phyloP scores from a whole-genome alignment of 768 basidiomycete species.

The Lentinula edodes region DNA sequence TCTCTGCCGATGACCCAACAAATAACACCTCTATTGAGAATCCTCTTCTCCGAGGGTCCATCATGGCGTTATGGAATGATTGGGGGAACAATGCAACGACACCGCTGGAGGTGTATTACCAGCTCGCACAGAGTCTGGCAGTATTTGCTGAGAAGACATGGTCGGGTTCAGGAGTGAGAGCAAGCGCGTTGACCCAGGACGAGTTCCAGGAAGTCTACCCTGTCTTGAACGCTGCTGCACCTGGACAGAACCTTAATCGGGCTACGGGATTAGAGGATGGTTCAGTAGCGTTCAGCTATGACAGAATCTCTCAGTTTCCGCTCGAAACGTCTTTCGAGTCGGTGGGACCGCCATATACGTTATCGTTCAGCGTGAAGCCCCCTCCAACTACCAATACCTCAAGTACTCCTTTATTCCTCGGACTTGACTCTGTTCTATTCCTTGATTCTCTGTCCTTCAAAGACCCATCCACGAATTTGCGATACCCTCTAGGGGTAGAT shows the following conservation, averaged over 20 bases:
- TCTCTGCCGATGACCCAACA: slow-evolving; percentile 18
- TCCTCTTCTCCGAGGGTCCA: slow-evolving; percentile 24
- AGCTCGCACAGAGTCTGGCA: slow-evolving; percentile 33
- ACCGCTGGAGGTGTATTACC: slow-evolving; percentile 36
- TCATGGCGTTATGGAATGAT: slow-evolving; percentile 37
- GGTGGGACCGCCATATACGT: slow-evolving; percentile 38
- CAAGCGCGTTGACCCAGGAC: slow-evolving; percentile 24
- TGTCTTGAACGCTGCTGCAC: slow-evolving; percentile 30
- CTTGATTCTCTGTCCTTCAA: slow-evolving; percentile 32
- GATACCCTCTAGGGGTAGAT: slow-evolving; percentile 27
- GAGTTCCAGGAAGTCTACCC: slow-evolving; percentile 32
- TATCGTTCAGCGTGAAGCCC: slow-evolving; percentile 31
- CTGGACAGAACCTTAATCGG: slow-evolving; percentile 39
- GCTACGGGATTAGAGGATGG: slow-evolving; percentile 21
- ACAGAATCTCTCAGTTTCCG: slow-evolving; percentile 13
- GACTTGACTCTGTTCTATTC: slow-evolving; percentile 29
- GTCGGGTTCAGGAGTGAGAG: slow-evolving; percentile 29
- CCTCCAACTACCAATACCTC: slow-evolving; percentile 12
- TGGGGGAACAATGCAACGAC: slow-evolving; percentile 43
- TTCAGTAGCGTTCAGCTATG: slow-evolving; percentile 23
- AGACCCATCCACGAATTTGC: slow-evolving; percentile 24
- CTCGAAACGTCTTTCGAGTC: slow-evolving; percentile 26
- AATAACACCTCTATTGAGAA: slow-evolving; percentile 26
- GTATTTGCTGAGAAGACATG: slow-evolving; percentile 38
- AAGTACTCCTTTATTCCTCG: slow-evolving; percentile 14